phyloP scores from a whole-genome alignment of 2,329 filamentous ascomycete genomes.

The Colletotrichum tanaceti region DNA sequence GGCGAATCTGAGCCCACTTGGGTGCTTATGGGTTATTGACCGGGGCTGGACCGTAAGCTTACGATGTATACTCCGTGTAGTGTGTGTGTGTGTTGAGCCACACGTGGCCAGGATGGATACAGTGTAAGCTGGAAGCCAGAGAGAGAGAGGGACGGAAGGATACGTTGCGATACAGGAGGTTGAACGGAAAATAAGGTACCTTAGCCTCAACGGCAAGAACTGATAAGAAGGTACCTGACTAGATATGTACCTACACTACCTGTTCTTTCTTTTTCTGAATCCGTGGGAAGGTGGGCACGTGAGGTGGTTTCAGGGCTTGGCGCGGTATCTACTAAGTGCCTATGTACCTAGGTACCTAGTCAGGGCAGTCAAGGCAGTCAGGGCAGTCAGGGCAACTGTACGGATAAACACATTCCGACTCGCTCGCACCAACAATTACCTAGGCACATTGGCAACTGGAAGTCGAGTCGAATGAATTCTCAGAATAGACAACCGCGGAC shows the following conservation, averaged over 20 bases:
- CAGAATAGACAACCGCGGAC: no score
- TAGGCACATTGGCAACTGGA: no score
- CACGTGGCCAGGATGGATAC: neutral
- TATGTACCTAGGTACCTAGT: no score
- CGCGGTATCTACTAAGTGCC: no score
- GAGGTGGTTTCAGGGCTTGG: slow-evolving; percentile 33
- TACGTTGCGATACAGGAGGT: no score
- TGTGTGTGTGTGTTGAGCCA: neutral
- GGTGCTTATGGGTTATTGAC: no score
- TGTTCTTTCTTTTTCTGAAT: slow-evolving; percentile 25
- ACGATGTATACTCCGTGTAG: no score
- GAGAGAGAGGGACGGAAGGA: slow-evolving; percentile 3
- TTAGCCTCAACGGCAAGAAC: slow-evolving; percentile 16
- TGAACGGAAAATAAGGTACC: slow-evolving; percentile 3
- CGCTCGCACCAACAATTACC: no score
- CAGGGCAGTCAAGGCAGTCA: no score
- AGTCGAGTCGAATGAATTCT: neutral
- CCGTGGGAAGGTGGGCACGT: slow-evolving; percentile 30
- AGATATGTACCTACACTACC: no score
- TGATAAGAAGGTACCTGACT: neutral
- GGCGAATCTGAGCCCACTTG: neutral
- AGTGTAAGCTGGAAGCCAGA: neutral
- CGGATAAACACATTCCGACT: no score
- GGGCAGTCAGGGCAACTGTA: no score
- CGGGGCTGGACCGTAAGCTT: neutral